Evolutionary conservation across 768 basidiomycete genomes (phyloP), one percentile per base, ranked within the genome.

Genomic region (Amanita exitialis): DNA sequence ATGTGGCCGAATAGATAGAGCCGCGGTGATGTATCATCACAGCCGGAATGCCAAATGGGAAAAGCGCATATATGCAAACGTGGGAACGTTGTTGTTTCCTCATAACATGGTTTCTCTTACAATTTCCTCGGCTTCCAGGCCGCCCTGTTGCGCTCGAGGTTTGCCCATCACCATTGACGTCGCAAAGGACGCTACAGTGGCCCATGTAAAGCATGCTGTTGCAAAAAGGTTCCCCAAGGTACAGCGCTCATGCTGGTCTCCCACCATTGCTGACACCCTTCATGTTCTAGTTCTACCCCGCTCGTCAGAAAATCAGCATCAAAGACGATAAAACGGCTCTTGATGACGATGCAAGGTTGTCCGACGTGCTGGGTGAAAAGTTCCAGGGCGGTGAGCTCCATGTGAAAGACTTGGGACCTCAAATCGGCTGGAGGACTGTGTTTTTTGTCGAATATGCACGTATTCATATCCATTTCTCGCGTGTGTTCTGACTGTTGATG

Each of bases 381-480:
- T 60, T 59, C 8, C 74, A 82, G 16, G 83, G 78, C 8, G 75
- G 74, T n/a, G 80, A 83, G 53, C 59, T 98, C 34, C 66, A 75
- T 34, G 73, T 93, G 53, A 96, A 96, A 66, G 96, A 98, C 66
- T 69, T 98, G 27, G 96, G 96, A 0, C 77, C 85, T 6, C 96
- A 99, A 65, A 71, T 95, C 41, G 76, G 80, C 59, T 97, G 94
- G 89, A 76, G 74, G 59, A 87, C 86, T 0, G 90, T 97, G 15
- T 97, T 91, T 65, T 62, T 97, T 45, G 70, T 87, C 46, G 96
- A 99, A 94, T 99, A 98, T 61, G 94, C 94, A 68, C 61, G 92
- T 65, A 8, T 50, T 49, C 34, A 46, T 8, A 9, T 27, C 32
- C 23, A 12, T 34, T 51, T 44, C 7, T 13, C 4, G 15, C 4